These are phyloP conservation scores for Sporormia fimetaria DNA, from an alignment of 495 filamentous ascomycete genomes.

Conservation along the genomic window DNA sequence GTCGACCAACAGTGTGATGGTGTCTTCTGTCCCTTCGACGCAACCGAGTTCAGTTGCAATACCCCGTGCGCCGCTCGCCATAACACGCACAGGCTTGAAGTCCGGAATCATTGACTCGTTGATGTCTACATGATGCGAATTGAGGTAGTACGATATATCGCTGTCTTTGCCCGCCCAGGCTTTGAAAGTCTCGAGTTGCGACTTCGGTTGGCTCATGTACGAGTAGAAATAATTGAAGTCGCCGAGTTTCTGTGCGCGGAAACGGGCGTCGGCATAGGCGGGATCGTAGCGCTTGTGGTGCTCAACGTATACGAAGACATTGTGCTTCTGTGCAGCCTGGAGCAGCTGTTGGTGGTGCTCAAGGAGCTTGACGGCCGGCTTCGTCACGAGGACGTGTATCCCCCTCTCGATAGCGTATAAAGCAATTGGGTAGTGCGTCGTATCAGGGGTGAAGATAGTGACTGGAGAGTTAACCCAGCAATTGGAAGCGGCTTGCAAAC, in stretches of 20 bases:
- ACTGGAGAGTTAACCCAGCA: slow-evolving; percentile 29
- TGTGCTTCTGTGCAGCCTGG: slow-evolving; percentile 56
- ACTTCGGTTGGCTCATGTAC: slow-evolving; percentile 94
- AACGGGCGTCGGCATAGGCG: slow-evolving; percentile 76
- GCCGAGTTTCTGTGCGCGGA: slow-evolving; percentile 59
- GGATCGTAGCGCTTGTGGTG: slow-evolving; percentile 96
- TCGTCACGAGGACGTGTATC: slow-evolving; percentile 87
- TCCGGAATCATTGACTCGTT: slow-evolving; percentile 80
- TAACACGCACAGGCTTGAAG: slow-evolving; percentile 67
- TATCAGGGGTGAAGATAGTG: slow-evolving; percentile 93
- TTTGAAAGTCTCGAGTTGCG: slow-evolving; percentile 88
- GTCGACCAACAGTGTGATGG: slow-evolving; percentile 78
- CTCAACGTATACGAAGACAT: slow-evolving; percentile 87
- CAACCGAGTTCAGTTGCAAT: slow-evolving; percentile 65
- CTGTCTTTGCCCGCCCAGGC: slow-evolving; percentile 86
- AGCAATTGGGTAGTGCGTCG: slow-evolving; percentile 89
- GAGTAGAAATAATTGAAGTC: slow-evolving; percentile 98
- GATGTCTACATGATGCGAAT: slow-evolving; percentile 87
- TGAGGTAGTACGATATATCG: slow-evolving; percentile 91
- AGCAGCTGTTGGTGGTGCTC: slow-evolving; percentile 66
- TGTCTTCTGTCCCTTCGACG: slow-evolving; percentile 72
- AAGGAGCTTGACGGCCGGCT: slow-evolving; percentile 81
- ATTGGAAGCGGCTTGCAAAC: not conserved
- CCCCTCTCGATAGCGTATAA: slow-evolving; percentile 79
- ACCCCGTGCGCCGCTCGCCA: slow-evolving; percentile 62